These are phyloP conservation scores for Eucalyptus coolabah DNA, from an alignment of 345 rosid genomes.

Conservation along the genomic window DNA sequence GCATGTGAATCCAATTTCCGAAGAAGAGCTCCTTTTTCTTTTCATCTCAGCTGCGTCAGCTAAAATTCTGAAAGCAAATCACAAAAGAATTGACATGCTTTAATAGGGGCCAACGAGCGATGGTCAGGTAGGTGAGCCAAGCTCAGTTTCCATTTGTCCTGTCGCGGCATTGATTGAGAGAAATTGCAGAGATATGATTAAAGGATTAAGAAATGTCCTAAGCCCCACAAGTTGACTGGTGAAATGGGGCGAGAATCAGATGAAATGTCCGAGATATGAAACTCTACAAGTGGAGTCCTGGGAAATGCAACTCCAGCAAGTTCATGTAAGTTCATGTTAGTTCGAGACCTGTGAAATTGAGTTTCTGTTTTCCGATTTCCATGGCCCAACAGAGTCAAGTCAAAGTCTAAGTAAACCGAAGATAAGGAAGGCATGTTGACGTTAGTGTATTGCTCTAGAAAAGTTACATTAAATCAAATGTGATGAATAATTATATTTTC, in stretches of 20 bases:
- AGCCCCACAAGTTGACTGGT: neutral
- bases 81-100: neutral
- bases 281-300: too few relatives aligned
- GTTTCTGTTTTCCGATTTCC: neutral
- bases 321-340: neutral
- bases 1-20: fast-evolving
- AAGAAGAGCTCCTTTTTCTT: neutral
- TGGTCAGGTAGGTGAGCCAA: neutral
- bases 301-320: neutral
- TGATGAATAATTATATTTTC: neutral
- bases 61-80: neutral
- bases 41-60: neutral
- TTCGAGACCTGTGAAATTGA: neutral
- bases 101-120: neutral
- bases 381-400: neutral
- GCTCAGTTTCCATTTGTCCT: neutral
- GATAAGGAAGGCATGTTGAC: neutral
- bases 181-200: neutral
- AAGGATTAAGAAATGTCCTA: neutral
- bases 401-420: neutral
- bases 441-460: neutral
- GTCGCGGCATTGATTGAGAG: neutral
- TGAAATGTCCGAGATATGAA: too few relatives aligned
- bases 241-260: too few relatives aligned
- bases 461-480: neutral